Base-by-base conservation (phyloP, 768 basidiomycete genomes). In the Suillus lakei region DNA sequence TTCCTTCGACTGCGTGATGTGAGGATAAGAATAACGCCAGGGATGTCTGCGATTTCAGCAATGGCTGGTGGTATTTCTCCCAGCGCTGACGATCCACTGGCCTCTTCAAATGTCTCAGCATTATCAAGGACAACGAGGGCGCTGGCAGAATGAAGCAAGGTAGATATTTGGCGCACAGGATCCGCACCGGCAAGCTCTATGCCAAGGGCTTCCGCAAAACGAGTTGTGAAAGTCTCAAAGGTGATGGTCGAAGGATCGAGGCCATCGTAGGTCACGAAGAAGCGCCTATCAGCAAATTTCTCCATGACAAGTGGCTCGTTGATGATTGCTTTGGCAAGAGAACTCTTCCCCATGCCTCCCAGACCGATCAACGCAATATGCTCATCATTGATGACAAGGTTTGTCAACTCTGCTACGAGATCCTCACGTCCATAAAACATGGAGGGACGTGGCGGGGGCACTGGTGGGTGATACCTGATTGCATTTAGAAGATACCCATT, bases 261-360 rank as follows among this genome's bases (percentile, higher is more conserved):
- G 2, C 46, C 60, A 43, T 61, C 60, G 5, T 43, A 61, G 38
- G 28, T 39, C 30, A 41, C 34, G 53, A 63, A 63, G 28, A 41
- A 30, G 21, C 36, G 46, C 12, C 61, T 44, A 13, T 53, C 61
- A 23, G 34, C 28, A 36, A 44, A 62, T 53, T 36, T 62, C 18
- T 21, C 46, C 13, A 9, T n/a, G 50, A 21, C 21, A 21, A 1
- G 7, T n/a, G 44, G 32, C 12, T 62, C 61, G 13, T 62, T 32
- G 5, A 62, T 16, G 32, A 62, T 23, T 4, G 61, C 61, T 51
- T 53, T 55, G 23, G 48, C 26, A 21, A 62, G 15, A 7, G 61
- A 28, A 50, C 32, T 62, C 34, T 62, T 62, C 12, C 60, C 61
- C 8, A 54, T 62, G 32, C 61, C 60, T n/a, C 41, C 60, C 12